A percentile compares a stretch with the other conserved stretches of the same genome.
These are phyloP conservation scores for Tetracladium setigerum DNA, from an alignment of 495 filamentous ascomycete genomes.

Conservation along the genomic window DNA sequence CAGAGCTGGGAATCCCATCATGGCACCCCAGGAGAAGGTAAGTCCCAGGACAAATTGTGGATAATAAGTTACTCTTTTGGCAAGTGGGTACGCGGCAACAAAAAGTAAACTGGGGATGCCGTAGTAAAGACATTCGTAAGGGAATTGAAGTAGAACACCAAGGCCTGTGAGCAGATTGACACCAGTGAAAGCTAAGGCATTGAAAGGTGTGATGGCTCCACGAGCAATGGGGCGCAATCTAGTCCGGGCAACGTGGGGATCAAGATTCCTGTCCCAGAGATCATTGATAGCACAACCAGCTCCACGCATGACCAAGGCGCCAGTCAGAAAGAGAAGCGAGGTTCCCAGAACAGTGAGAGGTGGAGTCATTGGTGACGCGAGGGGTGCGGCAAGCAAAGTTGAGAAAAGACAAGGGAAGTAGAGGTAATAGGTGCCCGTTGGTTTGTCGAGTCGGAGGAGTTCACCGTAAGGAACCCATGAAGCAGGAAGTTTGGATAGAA, in stretches of 20 bases:
- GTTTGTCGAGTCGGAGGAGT: constrained; percentile 87
- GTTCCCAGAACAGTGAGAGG: constrained; percentile 54
- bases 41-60: constrained; percentile 87
- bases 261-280: constrained; percentile 90
- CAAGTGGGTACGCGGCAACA: constrained; percentile 79
- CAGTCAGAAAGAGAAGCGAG: constrained; percentile 70
- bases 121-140: constrained; percentile 74
- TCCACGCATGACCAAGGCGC: constrained; percentile 91
- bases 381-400: constrained; percentile 62
- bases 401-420: constrained; percentile 94
- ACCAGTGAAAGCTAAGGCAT: constrained; percentile 76
- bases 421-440: constrained; percentile 89
- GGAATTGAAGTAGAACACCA: constrained; percentile 79
- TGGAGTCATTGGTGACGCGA: constrained; percentile 49
- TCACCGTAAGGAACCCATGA: constrained; percentile 91
- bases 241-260: constrained; percentile 84
- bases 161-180: constrained; percentile 75
- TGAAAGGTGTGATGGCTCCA: constrained; percentile 65
- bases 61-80: constrained; percentile 91
- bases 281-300: constrained; percentile 99
- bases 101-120: constrained; percentile 77
- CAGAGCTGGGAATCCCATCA: constrained; percentile 93
- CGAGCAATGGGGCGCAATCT: constrained; percentile 84
- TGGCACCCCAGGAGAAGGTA: constrained; percentile 94
- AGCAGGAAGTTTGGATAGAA: constrained; percentile 67